These are phyloP conservation scores for Nymphaea thermarum DNA, from an alignment of 164 flowering plant genomes.

Conservation along the genomic window DNA sequence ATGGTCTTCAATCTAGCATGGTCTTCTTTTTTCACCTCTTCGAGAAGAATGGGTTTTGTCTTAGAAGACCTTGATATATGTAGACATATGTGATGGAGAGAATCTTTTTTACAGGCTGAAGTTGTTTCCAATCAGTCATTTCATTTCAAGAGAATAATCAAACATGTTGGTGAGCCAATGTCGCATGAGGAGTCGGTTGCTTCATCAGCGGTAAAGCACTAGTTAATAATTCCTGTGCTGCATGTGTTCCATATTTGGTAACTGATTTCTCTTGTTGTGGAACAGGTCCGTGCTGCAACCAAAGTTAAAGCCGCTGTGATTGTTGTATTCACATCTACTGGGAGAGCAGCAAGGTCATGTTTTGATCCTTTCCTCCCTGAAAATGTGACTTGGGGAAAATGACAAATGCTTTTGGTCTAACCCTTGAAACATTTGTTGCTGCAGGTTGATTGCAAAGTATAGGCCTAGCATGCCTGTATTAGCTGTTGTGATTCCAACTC, in stretches of 20 bases:
- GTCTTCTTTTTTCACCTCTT: no score
- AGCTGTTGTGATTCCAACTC: constrained; percentile 35
- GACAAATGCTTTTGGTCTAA: neutral
- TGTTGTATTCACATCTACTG: constrained; percentile 39
- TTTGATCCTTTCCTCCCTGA: neutral
- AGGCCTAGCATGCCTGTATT: constrained; percentile 36
- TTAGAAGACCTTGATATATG: neutral
- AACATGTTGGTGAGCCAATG: constrained; percentile 34
- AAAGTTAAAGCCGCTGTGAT: constrained; percentile 39
- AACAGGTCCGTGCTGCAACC: constrained; percentile 33
- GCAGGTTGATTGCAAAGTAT: constrained; percentile 42
- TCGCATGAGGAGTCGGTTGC: constrained; percentile 43
- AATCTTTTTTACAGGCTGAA: constrained; percentile 30
- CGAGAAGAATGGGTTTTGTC: neutral
- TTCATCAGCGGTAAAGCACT: constrained; percentile 36
- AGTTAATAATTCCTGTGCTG: neutral
- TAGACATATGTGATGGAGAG: neutral
- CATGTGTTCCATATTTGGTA: neutral
- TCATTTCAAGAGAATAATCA: constrained; percentile 25
- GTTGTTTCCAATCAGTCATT: constrained; percentile 31
- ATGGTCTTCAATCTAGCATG: no score
- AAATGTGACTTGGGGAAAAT: neutral
- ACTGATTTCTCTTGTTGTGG: constrained; percentile 1
- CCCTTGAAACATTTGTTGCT: neutral
- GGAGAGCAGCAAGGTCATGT: constrained; percentile 40